phyloP scores from a whole-genome alignment of 1,139 yeast species.

The Wickerhamomyces sp. region DNA sequence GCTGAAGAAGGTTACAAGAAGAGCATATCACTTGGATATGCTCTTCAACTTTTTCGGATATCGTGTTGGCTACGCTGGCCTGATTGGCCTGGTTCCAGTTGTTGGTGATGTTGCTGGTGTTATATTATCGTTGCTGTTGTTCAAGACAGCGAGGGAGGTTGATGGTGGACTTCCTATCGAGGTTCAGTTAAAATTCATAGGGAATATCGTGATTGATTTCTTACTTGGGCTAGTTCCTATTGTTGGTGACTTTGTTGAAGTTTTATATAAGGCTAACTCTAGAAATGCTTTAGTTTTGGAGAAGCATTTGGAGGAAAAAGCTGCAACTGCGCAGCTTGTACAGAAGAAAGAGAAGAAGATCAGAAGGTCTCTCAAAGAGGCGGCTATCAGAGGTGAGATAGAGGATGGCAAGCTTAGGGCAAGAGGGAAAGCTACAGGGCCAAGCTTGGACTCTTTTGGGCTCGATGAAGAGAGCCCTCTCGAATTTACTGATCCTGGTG shows the following conservation, averaged over 20 bases:
- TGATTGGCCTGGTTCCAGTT: conserved; percentile 65
- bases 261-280: conserved; percentile 70
- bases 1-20: conserved; percentile 48
- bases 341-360: not conserved
- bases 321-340: conserved; percentile 6
- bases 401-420: no score
- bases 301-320: conserved; percentile 44
- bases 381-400: no score
- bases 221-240: conserved; percentile 66
- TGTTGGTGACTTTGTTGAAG: conserved; percentile 64
- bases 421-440: no score
- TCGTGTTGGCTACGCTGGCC: conserved; percentile 67
- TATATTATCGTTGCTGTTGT: conserved; percentile 44
- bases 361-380: no score
- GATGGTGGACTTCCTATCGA: conserved; percentile 61
- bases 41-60: conserved; percentile 59
- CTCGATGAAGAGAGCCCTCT: not conserved
- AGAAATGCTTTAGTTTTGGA: conserved; percentile 66
- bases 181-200: conserved; percentile 48
- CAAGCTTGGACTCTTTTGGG: no score
- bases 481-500: not conserved
- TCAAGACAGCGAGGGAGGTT: conserved; percentile 46
- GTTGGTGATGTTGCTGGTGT: conserved; percentile 53
- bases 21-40: conserved; percentile 64
- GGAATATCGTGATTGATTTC: conserved; percentile 61